Evolutionary conservation across 2,329 filamentous ascomycete species (phyloP).

Genomic region (Rutstroemia sp.): DNA sequence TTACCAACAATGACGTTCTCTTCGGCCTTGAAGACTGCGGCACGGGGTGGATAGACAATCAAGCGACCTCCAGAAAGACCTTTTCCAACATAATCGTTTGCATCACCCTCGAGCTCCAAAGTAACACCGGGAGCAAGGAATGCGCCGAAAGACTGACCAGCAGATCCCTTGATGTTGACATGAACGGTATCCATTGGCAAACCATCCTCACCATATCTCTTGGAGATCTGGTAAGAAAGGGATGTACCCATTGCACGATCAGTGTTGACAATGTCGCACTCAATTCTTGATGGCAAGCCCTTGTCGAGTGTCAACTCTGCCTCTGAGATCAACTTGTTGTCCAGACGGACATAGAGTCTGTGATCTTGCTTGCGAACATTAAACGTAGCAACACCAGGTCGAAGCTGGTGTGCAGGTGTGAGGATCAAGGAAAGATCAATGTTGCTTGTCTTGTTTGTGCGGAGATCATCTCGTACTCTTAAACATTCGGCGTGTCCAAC

Average conservation of each 20-base stretch:
- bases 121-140: slow-evolving; percentile 91
- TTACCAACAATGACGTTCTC: slow-evolving; percentile 94
- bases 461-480: slow-evolving; percentile 79
- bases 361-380: slow-evolving; percentile 98
- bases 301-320: slow-evolving; percentile 92
- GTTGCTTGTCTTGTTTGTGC: slow-evolving; percentile 83
- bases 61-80: slow-evolving; percentile 87
- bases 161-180: slow-evolving; percentile 92
- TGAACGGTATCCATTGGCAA: slow-evolving; percentile 90
- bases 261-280: slow-evolving; percentile 95
- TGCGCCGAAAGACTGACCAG: slow-evolving; percentile 93
- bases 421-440: slow-evolving; percentile 89
- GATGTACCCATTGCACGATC: slow-evolving; percentile 91
- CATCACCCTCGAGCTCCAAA: slow-evolving; percentile 87
- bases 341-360: slow-evolving; percentile 81
- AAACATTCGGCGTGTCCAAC: slow-evolving; percentile 85
- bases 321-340: slow-evolving; percentile 96
- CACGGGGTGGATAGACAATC: slow-evolving; percentile 86
- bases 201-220: slow-evolving; percentile 82
- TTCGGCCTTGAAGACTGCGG: slow-evolving; percentile 89
- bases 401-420: slow-evolving; percentile 90
- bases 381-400: slow-evolving; percentile 91
- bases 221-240: slow-evolving; percentile 91
- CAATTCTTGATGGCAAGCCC: slow-evolving; percentile 84
- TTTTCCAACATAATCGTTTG: slow-evolving; percentile 97